These are phyloP conservation scores for Boletellus deceptivus DNA, from an alignment of 1,284 basidiomycete species.

Conservation along the genomic window DNA sequence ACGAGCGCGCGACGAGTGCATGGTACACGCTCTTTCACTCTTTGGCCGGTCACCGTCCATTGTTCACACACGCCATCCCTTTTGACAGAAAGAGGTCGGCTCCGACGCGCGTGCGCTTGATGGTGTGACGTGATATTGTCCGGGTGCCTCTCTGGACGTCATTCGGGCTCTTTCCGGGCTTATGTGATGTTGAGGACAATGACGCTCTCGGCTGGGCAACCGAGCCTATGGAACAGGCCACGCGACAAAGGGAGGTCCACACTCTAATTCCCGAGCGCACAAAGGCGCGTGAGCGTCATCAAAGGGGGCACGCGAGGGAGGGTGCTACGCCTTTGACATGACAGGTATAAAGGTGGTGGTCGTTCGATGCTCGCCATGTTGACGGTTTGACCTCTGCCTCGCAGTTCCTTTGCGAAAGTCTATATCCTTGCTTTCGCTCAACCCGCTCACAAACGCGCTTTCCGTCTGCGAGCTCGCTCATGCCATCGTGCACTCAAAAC, in stretches of 20 bases:
- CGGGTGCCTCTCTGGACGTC: background rate
- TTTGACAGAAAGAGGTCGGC: background rate
- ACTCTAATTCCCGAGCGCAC: conserved; percentile 4
- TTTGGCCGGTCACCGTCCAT: no score
- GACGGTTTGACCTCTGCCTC: no score
- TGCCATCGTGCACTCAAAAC: background rate
- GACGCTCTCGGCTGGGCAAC: background rate
- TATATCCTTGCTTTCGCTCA: no score
- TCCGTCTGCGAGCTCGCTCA: background rate
- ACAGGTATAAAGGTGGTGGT: conserved; percentile 18
- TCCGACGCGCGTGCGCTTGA: background rate
- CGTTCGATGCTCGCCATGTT: no score
- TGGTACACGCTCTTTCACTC: no score
- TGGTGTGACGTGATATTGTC: background rate
- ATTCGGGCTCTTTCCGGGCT: background rate
- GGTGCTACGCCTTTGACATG: conserved; percentile 12
- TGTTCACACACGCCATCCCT: no score
- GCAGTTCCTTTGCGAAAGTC: no score
- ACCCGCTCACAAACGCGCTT: background rate
- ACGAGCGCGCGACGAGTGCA: no score
- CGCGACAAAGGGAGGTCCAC: background rate
- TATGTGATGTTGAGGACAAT: background rate
- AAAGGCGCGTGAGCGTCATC: conserved; percentile 12
- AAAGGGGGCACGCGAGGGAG: conserved; percentile 9
- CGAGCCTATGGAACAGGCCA: background rate